Base-by-base conservation (phyloP, 1,139 yeast genomes). In the Yamadazyma conglobata region DNA sequence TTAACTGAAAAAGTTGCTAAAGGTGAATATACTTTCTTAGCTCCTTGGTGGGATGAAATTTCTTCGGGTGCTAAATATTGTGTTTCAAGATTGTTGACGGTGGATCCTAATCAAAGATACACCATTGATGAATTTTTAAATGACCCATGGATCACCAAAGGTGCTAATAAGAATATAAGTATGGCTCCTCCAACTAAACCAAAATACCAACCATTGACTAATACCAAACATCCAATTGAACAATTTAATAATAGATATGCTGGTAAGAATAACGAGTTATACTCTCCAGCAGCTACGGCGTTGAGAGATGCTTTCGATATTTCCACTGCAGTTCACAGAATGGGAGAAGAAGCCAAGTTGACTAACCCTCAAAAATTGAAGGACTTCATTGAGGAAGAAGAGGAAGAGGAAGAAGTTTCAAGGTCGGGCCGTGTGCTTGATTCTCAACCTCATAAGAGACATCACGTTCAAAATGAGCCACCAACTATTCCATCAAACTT, bases 281-380 rank as follows among this genome's bases (percentile, higher is more conserved):
- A 81, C 47, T 81, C 95, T 1, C 96, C 96, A 4, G 95, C 93
- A 5, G 93, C 93, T 0, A 86, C 82, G 33, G 95, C 95, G 0
- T 73, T 91, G 66, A 81, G 88, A 47, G 98, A 91, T 49, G 96
- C 95, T 7, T 89, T 89, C 58, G 98, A 91, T 52, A 84, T 91
- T 10, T 82, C 95, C 12, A 80, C 93, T 36, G 96, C 96, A 0
- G 95, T 91, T 6, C 95, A 88, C 53, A 79, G 98, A 56, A 77
- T 78, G 69, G 95, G 89, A 23, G 95, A 86, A 58, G 96, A 87
- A 50, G 81, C 80, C 14, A 73, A 77, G 2, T 59, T 78, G 26
- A 54, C 64, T 14, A 56, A 60, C 23, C 45, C 52, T 9, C 40
- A 42, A 15, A 47, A 48, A 19, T 47, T 55, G 37, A 43, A 51